Evolutionary conservation across 2,329 filamentous ascomycete genomes (phyloP).

Genomic region (Claviceps sp.): DNA sequence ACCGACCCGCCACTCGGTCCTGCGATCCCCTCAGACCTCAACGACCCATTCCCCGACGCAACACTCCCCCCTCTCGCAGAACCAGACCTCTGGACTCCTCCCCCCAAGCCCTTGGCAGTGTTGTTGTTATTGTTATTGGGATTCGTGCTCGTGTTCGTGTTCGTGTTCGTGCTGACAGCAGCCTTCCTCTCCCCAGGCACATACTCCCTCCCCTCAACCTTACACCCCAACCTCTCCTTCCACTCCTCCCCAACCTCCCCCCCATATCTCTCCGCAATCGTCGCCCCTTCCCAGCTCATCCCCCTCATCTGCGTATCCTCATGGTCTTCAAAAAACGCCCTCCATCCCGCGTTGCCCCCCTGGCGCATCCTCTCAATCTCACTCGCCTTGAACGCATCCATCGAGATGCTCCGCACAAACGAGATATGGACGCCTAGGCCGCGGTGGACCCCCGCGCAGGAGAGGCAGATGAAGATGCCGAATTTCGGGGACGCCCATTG

Average conservation of each 20-base stretch:
- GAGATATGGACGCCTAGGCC: slow-evolving; percentile 95
- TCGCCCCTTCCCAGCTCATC: slow-evolving; percentile 70
- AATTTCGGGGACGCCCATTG: slow-evolving; percentile 99
- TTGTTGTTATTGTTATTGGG: too few relatives aligned
- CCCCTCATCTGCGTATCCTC: slow-evolving; percentile 52
- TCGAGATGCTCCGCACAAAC: slow-evolving; percentile 93
- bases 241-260: slow-evolving; percentile 87
- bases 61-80: too few relatives aligned
- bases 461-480: slow-evolving; percentile 95
- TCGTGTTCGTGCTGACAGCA: slow-evolving; percentile 5
- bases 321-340: slow-evolving; percentile 70
- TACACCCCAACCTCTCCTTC: slow-evolving; percentile 78
- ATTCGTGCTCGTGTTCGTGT: too few relatives aligned
- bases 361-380: slow-evolving; percentile 91
- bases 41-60: too few relatives aligned
- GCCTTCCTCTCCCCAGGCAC: slow-evolving; percentile 57
- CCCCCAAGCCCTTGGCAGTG: too few relatives aligned
- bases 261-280: slow-evolving; percentile 81
- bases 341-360: slow-evolving; percentile 82
- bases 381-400: slow-evolving; percentile 92
- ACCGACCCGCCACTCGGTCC: slow-evolving; percentile 10
- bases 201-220: slow-evolving; percentile 80
- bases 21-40: too few relatives aligned
- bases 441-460: slow-evolving; percentile 87
- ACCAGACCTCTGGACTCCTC: slow-evolving; percentile 25